Evolutionary conservation across 2,329 filamentous ascomycete genomes (phyloP).

Genomic region (Colletotrichum nymphaeae): DNA sequence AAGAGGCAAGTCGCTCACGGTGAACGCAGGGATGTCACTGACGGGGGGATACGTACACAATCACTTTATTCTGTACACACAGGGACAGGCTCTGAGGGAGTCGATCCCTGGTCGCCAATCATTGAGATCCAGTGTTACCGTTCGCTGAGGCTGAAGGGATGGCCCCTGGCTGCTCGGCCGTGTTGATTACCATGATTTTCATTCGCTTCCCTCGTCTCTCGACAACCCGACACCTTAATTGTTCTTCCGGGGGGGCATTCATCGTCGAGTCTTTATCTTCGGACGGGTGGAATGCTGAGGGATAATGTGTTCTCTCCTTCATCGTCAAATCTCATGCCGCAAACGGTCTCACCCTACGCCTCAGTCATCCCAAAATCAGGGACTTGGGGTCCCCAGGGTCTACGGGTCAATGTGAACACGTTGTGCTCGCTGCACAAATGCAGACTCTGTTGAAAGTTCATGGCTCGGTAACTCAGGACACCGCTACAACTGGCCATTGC

Average conservation of each 20-base stretch:
- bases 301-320: background rate
- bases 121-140: conserved; percentile 8
- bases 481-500: conserved; percentile 8
- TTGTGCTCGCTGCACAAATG: background rate
- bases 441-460: background rate
- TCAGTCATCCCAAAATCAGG: background rate
- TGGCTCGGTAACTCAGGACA: conserved; percentile 2
- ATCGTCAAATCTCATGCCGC: background rate
- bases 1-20: conserved; percentile 1
- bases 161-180: conserved; percentile 14
- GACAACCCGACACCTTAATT: conserved; percentile 20
- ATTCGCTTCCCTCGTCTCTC: conserved; percentile 20
- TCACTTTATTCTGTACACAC: conserved; percentile 23
- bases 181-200: conserved; percentile 30
- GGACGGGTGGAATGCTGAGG: conserved; percentile 22
- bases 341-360: conserved; percentile 1
- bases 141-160: conserved; percentile 29
- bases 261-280: conserved; percentile 1
- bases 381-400: background rate
- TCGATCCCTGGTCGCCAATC: conserved; percentile 29
- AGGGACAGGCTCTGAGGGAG: conserved; percentile 15
- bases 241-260: background rate
- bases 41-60: conserved; percentile 3
- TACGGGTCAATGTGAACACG: background rate
- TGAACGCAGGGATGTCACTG: conserved; percentile 7